Conservation (phyloP, 2,329 filamentous ascomycete genomes). For the Ophiostoma fasciatum region DNA sequence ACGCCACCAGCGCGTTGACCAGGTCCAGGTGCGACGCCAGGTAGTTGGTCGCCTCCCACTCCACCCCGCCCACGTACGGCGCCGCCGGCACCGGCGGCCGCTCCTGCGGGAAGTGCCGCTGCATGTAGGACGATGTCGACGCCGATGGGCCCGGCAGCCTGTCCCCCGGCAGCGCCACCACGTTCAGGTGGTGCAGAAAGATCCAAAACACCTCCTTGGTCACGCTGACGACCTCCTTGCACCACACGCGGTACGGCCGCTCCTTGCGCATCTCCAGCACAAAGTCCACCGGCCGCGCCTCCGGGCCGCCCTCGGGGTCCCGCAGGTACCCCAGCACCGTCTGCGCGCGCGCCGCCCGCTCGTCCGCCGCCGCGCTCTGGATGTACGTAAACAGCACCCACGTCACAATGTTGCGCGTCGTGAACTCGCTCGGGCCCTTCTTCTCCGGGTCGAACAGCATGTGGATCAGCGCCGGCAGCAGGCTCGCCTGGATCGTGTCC, state of each 20-base stretch:
- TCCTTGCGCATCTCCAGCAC: slow-evolving; percentile 79
- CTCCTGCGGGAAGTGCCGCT: slow-evolving; percentile 66
- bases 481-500: slow-evolving; percentile 57
- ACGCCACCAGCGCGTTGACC: slow-evolving; percentile 78
- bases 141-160: too few species aligned
- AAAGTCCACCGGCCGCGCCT: slow-evolving; percentile 65
- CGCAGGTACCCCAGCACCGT: slow-evolving; percentile 67
- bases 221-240: slow-evolving; percentile 79
- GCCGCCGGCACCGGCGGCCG: slow-evolving; percentile 84
- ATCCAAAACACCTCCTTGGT: slow-evolving; percentile 99
- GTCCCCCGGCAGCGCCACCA: slow-evolving; percentile 48
- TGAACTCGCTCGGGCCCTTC: slow-evolving; percentile 94
- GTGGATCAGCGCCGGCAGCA: slow-evolving; percentile 73
- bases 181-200: slow-evolving; percentile 86
- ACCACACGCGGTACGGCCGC: slow-evolving; percentile 85
- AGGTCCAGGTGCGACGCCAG: slow-evolving; percentile 85
- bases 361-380: slow-evolving; percentile 44
- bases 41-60: slow-evolving; percentile 98
- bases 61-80: slow-evolving; percentile 90
- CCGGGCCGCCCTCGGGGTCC: slow-evolving; percentile 63
- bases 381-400: slow-evolving; percentile 84
- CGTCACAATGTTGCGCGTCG: slow-evolving; percentile 78
- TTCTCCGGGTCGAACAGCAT: slow-evolving; percentile 97
- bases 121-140: slow-evolving; percentile 51
- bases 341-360: slow-evolving; percentile 53